Conservation (phyloP, 192 early-diverging fungal genomes). For the Coemansia sp. region DNA sequence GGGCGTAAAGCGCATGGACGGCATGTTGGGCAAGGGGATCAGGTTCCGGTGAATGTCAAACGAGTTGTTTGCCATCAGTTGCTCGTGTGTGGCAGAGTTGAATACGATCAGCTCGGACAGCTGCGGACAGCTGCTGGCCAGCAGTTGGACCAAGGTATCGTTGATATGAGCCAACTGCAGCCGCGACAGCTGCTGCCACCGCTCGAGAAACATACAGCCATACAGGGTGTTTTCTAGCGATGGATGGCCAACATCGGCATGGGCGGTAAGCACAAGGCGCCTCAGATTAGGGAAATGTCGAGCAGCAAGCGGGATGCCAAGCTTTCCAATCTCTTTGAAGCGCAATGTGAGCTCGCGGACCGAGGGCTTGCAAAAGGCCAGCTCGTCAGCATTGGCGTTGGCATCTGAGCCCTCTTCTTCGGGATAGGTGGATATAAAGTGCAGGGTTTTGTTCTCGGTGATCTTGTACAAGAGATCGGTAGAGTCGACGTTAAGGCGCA, state of each 20-base stretch:
- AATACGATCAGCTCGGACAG: constrained; percentile 52
- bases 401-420: constrained; percentile 10
- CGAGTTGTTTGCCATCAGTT: constrained; percentile 53
- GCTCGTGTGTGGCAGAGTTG: constrained; percentile 51
- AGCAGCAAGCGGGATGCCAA: constrained; percentile 56
- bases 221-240: constrained; percentile 57
- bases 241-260: constrained; percentile 49
- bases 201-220: constrained; percentile 56
- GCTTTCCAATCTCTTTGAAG: constrained; percentile 55
- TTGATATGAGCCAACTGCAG: constrained; percentile 56
- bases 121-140: constrained; percentile 51
- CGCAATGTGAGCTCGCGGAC: constrained; percentile 54
- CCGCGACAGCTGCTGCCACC: constrained; percentile 35
- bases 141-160: constrained; percentile 54
- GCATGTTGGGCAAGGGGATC: constrained; percentile 51
- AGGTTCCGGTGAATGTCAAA: constrained; percentile 55
- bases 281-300: constrained; percentile 51
- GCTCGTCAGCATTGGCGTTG: constrained; percentile 21
- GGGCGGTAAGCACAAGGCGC: constrained; percentile 44
- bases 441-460: constrained; percentile 51
- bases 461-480: constrained; percentile 56
- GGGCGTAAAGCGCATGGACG: constrained; percentile 55
- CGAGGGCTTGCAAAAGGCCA: constrained; percentile 52
- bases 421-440: constrained; percentile 37
- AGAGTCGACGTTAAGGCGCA: constrained; percentile 53